Evolutionary conservation across 495 filamentous ascomycete genomes (phyloP), one percentile per base, ranked within the genome.

Genomic region (Lichina pygmaea): DNA sequence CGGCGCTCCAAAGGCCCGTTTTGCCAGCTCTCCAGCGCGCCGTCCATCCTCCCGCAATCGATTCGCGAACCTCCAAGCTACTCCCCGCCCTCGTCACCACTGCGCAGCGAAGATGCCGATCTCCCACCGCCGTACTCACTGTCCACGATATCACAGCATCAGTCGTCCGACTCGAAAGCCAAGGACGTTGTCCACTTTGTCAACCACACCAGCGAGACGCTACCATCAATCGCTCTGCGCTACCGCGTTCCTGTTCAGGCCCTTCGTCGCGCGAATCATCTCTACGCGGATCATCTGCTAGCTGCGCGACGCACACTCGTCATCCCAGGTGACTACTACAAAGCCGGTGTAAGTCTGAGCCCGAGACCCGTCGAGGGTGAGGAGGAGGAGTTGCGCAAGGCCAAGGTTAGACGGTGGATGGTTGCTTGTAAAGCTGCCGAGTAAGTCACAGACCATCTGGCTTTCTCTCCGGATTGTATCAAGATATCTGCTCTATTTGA

Each of bases 181-280:
- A 63, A 72, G 48, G 73, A 78, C 54, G 71, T 69, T 2, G 59
- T 78, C 11, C 79, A 85, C 56, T 78, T 80, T 55, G 55, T 85
- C 11, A 59, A 75, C 51, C 70, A 73, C 45, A 56, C 58, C 2
- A 55, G 66, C 37, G 80, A 85, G 50, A 75, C 65, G 12, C 56
- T 83, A 24, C 24, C 62, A 36, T 75, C 74, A 8, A 61, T 85
- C 32, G 73, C 77, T 4, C 62, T 84, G 3, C 67, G 66, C 6
- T 86, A 86, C 54, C 58, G 62, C 44, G 66, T 83, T 8, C 75
- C 78, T 16, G 55, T 62, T 12, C 46, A 57, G 4, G 63, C 62
- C 1, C 61, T 85, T 2, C 60, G 75, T 41, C 59, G 54, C 11
- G 63, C 67, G 39, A 86, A 85, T 55, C 66, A 66, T 30, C 58